These are phyloP conservation scores for Diutina neorugosa DNA, from an alignment of 1,139 yeast species.

Conservation along the genomic window DNA sequence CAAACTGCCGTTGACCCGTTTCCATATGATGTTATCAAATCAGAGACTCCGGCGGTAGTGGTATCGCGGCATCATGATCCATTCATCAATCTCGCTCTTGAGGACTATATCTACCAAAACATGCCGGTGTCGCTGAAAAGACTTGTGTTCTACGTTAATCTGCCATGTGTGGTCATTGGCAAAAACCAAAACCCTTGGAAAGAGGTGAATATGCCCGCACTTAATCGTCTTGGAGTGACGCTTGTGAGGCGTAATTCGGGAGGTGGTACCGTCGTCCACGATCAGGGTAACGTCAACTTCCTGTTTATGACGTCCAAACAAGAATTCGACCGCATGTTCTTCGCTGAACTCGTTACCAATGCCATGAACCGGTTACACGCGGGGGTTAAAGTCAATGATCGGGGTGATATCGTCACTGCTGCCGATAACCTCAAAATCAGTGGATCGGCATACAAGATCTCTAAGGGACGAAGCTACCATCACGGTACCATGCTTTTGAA, in stretches of 20 bases:
- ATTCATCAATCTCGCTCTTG: constrained; percentile 66
- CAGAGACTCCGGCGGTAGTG: constrained; percentile 24
- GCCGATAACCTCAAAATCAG: constrained; percentile 46
- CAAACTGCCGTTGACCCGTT: background rate
- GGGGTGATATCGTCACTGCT: constrained; percentile 66
- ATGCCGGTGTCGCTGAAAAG: constrained; percentile 43
- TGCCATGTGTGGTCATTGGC: constrained; percentile 87
- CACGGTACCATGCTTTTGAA: constrained; percentile 91
- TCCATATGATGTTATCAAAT: background rate
- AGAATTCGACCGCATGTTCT: constrained; percentile 52
- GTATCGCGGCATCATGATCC: constrained; percentile 48
- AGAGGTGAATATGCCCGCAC: constrained; percentile 59
- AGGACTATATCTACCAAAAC: constrained; percentile 58
- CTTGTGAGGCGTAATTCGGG: constrained; percentile 75
- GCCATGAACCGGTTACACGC: constrained; percentile 29
- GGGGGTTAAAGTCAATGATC: constrained; percentile 38
- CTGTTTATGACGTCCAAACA: constrained; percentile 65
- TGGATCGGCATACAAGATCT: constrained; percentile 84
- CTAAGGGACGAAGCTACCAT: constrained; percentile 77
- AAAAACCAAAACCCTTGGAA: constrained; percentile 94
- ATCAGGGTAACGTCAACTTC: constrained; percentile 81
- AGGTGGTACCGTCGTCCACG: constrained; percentile 97
- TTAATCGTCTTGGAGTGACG: constrained; percentile 47
- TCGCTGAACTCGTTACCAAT: constrained; percentile 41
- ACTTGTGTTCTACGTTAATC: constrained; percentile 61